These are phyloP conservation scores for Chlorella vulgaris DNA, from an alignment of 139 green algal genomes.

Conservation along the genomic window DNA sequence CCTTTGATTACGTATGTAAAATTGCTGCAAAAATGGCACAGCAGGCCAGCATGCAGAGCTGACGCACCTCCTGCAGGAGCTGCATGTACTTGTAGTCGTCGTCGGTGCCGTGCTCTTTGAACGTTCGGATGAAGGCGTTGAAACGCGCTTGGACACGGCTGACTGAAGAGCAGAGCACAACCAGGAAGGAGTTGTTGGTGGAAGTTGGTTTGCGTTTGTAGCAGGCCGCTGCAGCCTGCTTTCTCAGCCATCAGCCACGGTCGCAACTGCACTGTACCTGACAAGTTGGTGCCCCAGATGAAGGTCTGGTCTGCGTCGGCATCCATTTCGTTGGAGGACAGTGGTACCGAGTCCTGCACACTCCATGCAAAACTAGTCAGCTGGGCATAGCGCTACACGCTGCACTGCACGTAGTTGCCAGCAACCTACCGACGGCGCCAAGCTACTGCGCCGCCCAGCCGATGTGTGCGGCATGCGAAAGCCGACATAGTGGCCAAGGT, in stretches of 20 bases:
- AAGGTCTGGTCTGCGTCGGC: constrained; percentile 62
- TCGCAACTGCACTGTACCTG: constrained; percentile 37
- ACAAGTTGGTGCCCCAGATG: constrained; percentile 92
- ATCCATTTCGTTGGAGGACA: constrained; percentile 40
- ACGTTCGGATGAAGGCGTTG: constrained; percentile 74
- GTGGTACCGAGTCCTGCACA: constrained; percentile 34
- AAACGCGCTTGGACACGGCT: constrained; percentile 58
- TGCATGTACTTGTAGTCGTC: constrained; percentile 55
- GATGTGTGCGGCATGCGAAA: constrained; percentile 21
- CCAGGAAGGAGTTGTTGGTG: too few relatives aligned
- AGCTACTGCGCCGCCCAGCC: constrained; percentile 27
- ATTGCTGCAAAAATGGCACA: too few relatives aligned
- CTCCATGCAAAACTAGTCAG: background rate
- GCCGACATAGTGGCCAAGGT: constrained; percentile 44
- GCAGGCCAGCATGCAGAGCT: too few relatives aligned
- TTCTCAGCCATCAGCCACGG: too few relatives aligned
- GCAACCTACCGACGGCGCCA: constrained; percentile 34
- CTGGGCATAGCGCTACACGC: background rate
- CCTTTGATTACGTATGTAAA: too few relatives aligned
- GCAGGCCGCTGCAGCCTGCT: too few relatives aligned
- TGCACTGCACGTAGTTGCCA: too few relatives aligned
- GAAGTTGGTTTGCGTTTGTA: background rate
- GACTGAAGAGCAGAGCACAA: constrained; percentile 16
- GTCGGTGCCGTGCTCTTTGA: constrained; percentile 41
- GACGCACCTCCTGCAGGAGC: constrained; percentile 50